These are phyloP conservation scores for Lachancea dasiensis DNA, from an alignment of 805 yeast species.

Conservation along the genomic window DNA sequence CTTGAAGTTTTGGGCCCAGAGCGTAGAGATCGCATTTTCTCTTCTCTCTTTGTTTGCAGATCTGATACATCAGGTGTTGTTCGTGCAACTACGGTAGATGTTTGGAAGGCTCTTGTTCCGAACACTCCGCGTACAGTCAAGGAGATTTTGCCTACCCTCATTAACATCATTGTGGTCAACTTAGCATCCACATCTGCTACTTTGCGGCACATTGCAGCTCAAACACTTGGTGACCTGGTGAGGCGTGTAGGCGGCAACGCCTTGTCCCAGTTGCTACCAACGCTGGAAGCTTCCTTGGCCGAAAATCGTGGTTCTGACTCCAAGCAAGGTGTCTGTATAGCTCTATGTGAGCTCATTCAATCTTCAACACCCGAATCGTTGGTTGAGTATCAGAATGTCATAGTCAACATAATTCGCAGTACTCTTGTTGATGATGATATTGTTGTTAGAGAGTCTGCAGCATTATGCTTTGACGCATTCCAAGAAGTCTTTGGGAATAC, in stretches of 20 bases:
- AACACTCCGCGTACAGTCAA: constrained; percentile 93
- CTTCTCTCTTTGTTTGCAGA: constrained; percentile 88
- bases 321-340: constrained; percentile 95
- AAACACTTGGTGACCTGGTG: constrained; percentile 89
- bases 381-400: constrained; percentile 54
- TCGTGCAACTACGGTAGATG: constrained; percentile 82
- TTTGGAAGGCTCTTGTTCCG: constrained; percentile 94
- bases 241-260: constrained; percentile 91
- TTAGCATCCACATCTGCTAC: constrained; percentile 76
- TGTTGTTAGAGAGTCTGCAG: constrained; percentile 84
- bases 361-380: constrained; percentile 62
- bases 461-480: constrained; percentile 80
- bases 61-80: constrained; percentile 86
- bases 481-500: constrained; percentile 76
- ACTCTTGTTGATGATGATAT: constrained; percentile 72
- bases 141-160: constrained; percentile 82
- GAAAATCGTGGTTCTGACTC: constrained; percentile 68
- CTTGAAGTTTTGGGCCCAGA: constrained; percentile 78
- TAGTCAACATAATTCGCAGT: constrained; percentile 69
- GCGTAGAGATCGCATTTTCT: constrained; percentile 79
- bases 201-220: constrained; percentile 84
- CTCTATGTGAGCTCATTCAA: constrained; percentile 75
- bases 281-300: constrained; percentile 59
- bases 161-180: constrained; percentile 70
- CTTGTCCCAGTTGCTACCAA: constrained; percentile 76